These are phyloP conservation scores for Apiospora saccharicola DNA, from an alignment of 2,329 filamentous ascomycete genomes.

Conservation along the genomic window DNA sequence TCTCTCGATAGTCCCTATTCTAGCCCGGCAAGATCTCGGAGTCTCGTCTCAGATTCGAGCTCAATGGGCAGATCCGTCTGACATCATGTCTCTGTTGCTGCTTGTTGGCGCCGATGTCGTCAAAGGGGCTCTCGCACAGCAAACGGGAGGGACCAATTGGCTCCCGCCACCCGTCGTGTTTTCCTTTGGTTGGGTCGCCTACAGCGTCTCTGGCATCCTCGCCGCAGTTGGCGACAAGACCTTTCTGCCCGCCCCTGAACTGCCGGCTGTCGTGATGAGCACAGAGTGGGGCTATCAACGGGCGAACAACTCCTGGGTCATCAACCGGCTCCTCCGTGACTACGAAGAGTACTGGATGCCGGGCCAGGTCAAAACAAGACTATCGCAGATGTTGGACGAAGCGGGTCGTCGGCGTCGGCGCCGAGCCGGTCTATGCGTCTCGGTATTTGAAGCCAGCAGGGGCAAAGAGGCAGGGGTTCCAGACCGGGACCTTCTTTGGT, in stretches of 20 bases:
- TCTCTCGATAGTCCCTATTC: background rate
- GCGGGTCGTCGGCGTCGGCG: background rate
- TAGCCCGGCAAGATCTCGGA: background rate
- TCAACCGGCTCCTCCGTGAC: background rate
- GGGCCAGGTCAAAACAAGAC: background rate
- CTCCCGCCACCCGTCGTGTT: background rate
- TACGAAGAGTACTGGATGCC: background rate
- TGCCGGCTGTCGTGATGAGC: background rate
- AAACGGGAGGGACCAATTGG: background rate
- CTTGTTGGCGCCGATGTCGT: conserved; percentile 31
- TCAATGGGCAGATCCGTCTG: conserved; percentile 32
- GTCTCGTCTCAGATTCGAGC: background rate
- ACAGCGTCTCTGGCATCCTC: background rate
- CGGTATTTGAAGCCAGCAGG: background rate
- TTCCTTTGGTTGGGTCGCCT: conserved; percentile 9
- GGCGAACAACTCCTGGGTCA: background rate
- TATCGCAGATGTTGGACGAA: background rate
- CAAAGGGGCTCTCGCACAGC: background rate
- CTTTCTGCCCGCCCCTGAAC: background rate
- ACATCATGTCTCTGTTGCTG: conserved; percentile 33
- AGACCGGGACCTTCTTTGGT: background rate
- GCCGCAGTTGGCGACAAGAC: background rate
- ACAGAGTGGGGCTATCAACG: background rate
- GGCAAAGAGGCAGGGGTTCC: background rate
- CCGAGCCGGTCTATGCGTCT: background rate